Conservation (phyloP, 1,139 yeast genomes). For the Diutina rugosa region DNA sequence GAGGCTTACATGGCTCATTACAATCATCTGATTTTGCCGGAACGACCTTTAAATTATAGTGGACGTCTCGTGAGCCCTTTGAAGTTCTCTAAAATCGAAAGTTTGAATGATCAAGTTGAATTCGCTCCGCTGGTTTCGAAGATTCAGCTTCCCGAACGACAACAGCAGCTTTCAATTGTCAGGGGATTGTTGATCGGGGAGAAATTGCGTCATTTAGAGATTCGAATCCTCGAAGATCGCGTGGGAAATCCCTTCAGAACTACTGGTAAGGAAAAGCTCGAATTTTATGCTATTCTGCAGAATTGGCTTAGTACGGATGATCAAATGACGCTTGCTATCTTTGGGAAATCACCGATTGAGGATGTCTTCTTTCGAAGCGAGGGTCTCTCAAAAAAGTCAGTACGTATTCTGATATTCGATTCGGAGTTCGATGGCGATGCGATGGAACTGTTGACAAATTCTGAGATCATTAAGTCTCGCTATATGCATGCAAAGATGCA, state of each 20-base stretch:
- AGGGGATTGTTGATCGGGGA: slow-evolving; percentile 7
- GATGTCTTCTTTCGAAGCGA: slow-evolving; percentile 22
- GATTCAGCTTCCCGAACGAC: background rate
- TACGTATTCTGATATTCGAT: slow-evolving; percentile 20
- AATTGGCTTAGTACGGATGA: slow-evolving; percentile 9
- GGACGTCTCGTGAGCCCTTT: slow-evolving; percentile 10
- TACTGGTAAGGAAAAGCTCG: slow-evolving; percentile 17
- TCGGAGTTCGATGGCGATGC: slow-evolving; percentile 19
- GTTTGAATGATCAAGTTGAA: slow-evolving; percentile 21
- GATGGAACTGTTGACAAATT: slow-evolving; percentile 15
- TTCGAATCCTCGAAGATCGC: slow-evolving; percentile 11
- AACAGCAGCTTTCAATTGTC: background rate
- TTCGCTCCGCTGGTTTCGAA: slow-evolving; percentile 14
- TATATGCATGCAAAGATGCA: slow-evolving; percentile 8
- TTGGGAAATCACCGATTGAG: slow-evolving; percentile 12
- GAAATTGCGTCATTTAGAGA: slow-evolving; percentile 19
- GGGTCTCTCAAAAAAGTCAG: slow-evolving; percentile 15
- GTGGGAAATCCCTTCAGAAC: slow-evolving; percentile 3
- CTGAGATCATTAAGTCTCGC: slow-evolving; percentile 14
- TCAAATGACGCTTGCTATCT: background rate
- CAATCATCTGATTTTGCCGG: slow-evolving; percentile 15
- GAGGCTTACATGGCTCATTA: slow-evolving; percentile 5
- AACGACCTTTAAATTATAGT: slow-evolving; percentile 24
- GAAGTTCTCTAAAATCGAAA: slow-evolving; percentile 8
- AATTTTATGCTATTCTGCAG: slow-evolving; percentile 21